These are phyloP conservation scores for Vitis rupestris DNA, from an alignment of 164 flowering plant species.

Conservation along the genomic window DNA sequence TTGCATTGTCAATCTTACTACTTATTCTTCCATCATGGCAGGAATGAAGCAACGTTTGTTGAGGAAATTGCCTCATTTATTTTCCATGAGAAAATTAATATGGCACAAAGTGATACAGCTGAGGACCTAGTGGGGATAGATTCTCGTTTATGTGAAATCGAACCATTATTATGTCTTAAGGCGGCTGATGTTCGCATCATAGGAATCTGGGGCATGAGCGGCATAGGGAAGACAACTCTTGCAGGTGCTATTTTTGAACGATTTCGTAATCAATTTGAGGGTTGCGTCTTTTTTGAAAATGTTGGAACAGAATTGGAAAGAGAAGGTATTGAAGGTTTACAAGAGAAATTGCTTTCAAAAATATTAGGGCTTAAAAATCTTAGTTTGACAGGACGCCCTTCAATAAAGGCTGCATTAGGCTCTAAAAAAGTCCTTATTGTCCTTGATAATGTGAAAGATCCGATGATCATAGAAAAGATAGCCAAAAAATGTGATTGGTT, in stretches of 20 bases:
- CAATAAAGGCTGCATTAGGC: background rate
- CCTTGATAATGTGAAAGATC: background rate
- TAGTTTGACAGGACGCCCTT: no score
- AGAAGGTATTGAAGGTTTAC: background rate
- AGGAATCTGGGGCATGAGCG: conserved; percentile 1
- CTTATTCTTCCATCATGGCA: no score
- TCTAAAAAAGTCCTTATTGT: conserved; percentile 4
- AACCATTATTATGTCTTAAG: no score
- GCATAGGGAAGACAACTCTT: conserved; percentile 3
- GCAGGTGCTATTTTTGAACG: background rate
- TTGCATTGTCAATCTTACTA: no score
- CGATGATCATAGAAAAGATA: background rate
- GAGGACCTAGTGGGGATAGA: no score
- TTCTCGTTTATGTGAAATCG: no score
- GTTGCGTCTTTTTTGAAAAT: background rate
- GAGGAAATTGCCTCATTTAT: no score
- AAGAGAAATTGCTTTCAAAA: background rate
- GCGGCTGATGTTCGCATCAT: no score
- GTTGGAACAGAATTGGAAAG: background rate
- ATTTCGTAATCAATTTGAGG: background rate
- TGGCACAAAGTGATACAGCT: no score
- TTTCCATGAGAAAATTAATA: no score
- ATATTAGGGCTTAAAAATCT: background rate
- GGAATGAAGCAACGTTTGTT: no score
- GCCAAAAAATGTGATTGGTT: background rate